phyloP scores from a whole-genome alignment of 495 filamentous ascomycete species.

The Aspergillus hancockii region DNA sequence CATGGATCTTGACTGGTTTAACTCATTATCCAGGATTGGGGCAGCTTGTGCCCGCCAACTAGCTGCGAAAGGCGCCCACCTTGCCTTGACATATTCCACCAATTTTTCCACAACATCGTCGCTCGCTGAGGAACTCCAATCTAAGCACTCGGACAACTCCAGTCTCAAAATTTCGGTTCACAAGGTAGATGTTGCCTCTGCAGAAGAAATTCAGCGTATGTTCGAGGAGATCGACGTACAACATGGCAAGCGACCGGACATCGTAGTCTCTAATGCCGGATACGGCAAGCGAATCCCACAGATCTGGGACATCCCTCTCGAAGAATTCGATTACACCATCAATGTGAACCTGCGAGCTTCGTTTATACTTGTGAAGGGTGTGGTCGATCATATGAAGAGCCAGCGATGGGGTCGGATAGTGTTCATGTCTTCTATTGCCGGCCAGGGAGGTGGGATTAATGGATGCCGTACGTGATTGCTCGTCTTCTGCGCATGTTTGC shows the following conservation, averaged over 20 bases:
- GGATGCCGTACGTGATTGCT: conserved; percentile 52
- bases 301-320: conserved; percentile 54
- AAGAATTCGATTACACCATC: conserved; percentile 68
- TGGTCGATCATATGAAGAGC: conserved; percentile 63
- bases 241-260: conserved; percentile 60
- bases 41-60: conserved; percentile 60
- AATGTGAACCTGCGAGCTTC: conserved; percentile 65
- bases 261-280: conserved; percentile 61
- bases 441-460: conserved; percentile 65
- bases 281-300: conserved; percentile 51
- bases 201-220: conserved; percentile 51
- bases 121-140: conserved; percentile 42
- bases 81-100: conserved; percentile 63
- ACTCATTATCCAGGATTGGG: conserved; percentile 50
- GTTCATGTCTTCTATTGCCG: conserved; percentile 69
- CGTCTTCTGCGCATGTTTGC: not conserved
- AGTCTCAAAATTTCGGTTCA: conserved; percentile 53
- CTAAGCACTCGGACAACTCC: conserved; percentile 26
- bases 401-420: conserved; percentile 67
- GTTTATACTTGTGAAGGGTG: conserved; percentile 65
- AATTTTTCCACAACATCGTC: conserved; percentile 47
- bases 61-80: conserved; percentile 50
- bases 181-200: conserved; percentile 56
- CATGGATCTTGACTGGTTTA: conserved; percentile 10
- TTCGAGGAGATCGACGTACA: conserved; percentile 51